Evolutionary conservation across 1,139 yeast species (phyloP), one percentile per base, ranked within the genome.

Genomic region (Lodderomyces elongisporus): DNA sequence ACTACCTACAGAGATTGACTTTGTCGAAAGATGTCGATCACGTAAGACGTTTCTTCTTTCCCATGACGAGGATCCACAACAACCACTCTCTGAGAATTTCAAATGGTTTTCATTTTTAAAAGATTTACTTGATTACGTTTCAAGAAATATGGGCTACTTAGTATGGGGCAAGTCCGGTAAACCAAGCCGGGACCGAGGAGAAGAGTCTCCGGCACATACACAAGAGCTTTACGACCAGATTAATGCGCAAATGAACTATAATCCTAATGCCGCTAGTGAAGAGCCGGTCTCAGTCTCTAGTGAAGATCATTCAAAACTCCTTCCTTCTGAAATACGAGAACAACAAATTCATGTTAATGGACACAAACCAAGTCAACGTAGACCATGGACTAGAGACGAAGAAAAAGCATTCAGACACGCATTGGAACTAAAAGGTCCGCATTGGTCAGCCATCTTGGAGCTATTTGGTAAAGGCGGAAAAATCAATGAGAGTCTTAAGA

Each of bases 401-500:
- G 97, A 91, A 50, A 78, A 75, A 28, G 94, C 96, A 0, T 66
- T 91, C 24, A 65, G 85, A 31, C 80, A 79, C 39, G 97, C 96
- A 0, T 64, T 91, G 36, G 85, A 83, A 44, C 67, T 78, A 15
- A 78, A 81, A 45, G 98, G 98, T 1, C 94, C 97, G 0, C 85
- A 81, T 45, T 91, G 98, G 98, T 72, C 94, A 1, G 83, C 84
- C 36, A 91, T 91, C 35, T 59, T 88, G 31, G 96, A 85, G 48
- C 62, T 83, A 17, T 85, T 84, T 54, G 98, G 98, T 0, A 83
- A 94, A 6, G 97, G 96, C 6, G 98, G 98, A 4, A 74, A 81
- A 30, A 71, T 84, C 17, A 79, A 82, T 17, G 96, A 91, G 54
- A 78, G 80, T 2, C 67, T 91, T 45, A 89, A 85, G 54, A 85